These are phyloP conservation scores for Acanthamoeba triangularis DNA, from an alignment of 208 protist species.

Conservation along the genomic window DNA sequence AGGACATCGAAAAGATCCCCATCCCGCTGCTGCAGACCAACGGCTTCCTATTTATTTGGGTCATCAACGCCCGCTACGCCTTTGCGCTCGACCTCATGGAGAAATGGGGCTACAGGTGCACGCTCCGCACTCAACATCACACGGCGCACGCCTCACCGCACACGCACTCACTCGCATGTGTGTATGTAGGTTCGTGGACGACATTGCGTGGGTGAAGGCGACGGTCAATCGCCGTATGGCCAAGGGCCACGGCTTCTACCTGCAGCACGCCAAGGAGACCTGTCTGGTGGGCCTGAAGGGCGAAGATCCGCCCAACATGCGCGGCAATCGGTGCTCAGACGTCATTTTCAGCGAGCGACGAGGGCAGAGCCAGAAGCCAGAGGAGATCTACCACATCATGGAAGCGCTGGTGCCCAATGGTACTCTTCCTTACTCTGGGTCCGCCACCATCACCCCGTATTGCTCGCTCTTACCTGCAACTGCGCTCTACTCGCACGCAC, in stretches of 20 bases:
- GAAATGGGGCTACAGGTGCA: constrained; percentile 89
- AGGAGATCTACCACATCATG: constrained; percentile 89
- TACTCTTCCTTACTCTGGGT: neutral
- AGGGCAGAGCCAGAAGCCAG: constrained; percentile 90
- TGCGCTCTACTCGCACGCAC: neutral
- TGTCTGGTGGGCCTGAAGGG: constrained; percentile 86
- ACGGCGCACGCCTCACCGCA: neutral
- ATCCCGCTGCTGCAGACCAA: constrained; percentile 83
- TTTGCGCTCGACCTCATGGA: constrained; percentile 86
- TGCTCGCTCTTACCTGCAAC: neutral
- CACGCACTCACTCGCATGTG: neutral
- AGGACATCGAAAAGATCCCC: constrained; percentile 86
- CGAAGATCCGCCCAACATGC: constrained; percentile 78
- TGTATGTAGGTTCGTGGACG: constrained; percentile 83
- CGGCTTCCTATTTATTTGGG: constrained; percentile 91
- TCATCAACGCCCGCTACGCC: constrained; percentile 90
- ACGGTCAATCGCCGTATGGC: constrained; percentile 89
- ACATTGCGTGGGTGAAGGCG: constrained; percentile 89
- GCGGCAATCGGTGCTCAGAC: constrained; percentile 76
- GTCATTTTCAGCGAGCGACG: constrained; percentile 86
- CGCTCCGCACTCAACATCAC: neutral
- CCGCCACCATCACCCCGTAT: neutral
- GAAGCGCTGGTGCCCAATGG: constrained; percentile 89
- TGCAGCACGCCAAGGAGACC: constrained; percentile 91
- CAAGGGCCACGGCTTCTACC: constrained; percentile 90